Percentiles rank a stretch among this genome's conserved stretches.
Evolutionary conservation across 768 basidiomycete species (phyloP).

Genomic region (Hericium coralloides): DNA sequence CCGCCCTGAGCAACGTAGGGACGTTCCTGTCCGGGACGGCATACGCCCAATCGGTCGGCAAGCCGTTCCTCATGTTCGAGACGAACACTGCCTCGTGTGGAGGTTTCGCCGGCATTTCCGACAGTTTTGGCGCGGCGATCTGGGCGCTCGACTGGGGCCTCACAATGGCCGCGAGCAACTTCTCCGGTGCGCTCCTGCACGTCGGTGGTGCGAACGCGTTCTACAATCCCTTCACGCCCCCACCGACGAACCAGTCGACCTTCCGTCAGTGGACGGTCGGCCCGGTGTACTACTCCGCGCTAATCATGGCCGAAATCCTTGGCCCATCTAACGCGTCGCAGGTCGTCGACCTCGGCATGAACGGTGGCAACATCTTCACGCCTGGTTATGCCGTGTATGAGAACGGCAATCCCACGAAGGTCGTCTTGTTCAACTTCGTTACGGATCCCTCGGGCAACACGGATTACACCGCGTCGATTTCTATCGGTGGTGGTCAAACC

Average conservation of each 20-base stretch:
- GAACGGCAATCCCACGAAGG: conserved; percentile 46
- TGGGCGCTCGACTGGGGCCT: conserved; percentile 48
- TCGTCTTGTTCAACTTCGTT: conserved; percentile 69
- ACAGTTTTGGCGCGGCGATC: conserved; percentile 45
- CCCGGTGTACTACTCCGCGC: conserved; percentile 62
- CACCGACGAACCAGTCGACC: conserved; percentile 44
- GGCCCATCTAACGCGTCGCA: conserved; percentile 57
- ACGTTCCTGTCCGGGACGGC: conserved; percentile 42
- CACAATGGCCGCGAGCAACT: conserved; percentile 42
- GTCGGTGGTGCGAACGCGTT: conserved; percentile 56
- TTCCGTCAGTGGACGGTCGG: conserved; percentile 69
- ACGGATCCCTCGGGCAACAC: conserved; percentile 48
- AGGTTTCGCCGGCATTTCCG: conserved; percentile 42
- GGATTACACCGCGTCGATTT: conserved; percentile 42
- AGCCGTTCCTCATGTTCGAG: conserved; percentile 48
- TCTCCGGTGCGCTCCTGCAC: conserved; percentile 34
- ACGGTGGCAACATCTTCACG: conserved; percentile 41
- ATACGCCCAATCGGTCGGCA: conserved; percentile 28
- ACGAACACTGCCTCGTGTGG: conserved; percentile 47
- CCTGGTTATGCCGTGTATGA: conserved; percentile 71
- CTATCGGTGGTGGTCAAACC: conserved; percentile 34
- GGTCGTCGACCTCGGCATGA: conserved; percentile 56
- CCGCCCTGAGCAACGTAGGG: conserved; percentile 37
- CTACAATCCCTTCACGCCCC: conserved; percentile 48
- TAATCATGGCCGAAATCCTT: conserved; percentile 63